Evolutionary conservation across 2,329 filamentous ascomycete species (phyloP).

Genomic region (Pseudogymnoascus sp.): DNA sequence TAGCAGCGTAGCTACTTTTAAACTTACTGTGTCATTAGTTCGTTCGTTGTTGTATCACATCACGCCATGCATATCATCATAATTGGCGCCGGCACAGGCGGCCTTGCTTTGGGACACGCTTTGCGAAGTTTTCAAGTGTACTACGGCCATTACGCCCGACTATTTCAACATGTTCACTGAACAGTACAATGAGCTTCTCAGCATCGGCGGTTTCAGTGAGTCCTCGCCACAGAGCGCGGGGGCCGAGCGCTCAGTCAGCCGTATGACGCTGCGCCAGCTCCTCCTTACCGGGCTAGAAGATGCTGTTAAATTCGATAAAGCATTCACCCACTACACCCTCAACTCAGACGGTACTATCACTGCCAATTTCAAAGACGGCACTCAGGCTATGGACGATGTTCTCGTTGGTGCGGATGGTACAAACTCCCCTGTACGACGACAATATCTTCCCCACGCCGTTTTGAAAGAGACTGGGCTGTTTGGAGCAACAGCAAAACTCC

Average conservation of each 20-base stretch:
- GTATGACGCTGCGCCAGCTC: slow-evolving; percentile 29
- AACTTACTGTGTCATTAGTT: not conserved
- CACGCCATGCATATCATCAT: slow-evolving; percentile 25
- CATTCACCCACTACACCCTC: slow-evolving; percentile 15
- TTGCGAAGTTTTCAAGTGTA: slow-evolving; percentile 17
- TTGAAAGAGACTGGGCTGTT: not conserved
- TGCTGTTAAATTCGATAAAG: slow-evolving; percentile 29
- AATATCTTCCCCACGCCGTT: slow-evolving; percentile 30
- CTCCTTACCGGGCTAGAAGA: slow-evolving; percentile 28
- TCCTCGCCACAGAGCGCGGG: not conserved
- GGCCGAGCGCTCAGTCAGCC: slow-evolving; percentile 19
- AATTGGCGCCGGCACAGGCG: slow-evolving; percentile 32
- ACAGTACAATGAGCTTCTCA: not conserved
- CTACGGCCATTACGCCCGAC: not conserved
- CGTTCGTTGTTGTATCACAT: not conserved
- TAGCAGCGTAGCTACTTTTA: not conserved
- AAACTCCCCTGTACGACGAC: slow-evolving; percentile 31
- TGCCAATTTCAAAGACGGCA: not conserved
- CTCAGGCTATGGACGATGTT: slow-evolving; percentile 26
- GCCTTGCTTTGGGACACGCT: slow-evolving; percentile 31
- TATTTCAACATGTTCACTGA: not conserved
- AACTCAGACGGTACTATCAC: not conserved
- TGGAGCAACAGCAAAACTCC: not conserved
- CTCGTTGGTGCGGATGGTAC: slow-evolving; percentile 27
- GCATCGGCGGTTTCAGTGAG: not conserved